These are phyloP conservation scores for Canavalia ensiformis DNA, from an alignment of 306 rosid species.

Conservation along the genomic window DNA sequence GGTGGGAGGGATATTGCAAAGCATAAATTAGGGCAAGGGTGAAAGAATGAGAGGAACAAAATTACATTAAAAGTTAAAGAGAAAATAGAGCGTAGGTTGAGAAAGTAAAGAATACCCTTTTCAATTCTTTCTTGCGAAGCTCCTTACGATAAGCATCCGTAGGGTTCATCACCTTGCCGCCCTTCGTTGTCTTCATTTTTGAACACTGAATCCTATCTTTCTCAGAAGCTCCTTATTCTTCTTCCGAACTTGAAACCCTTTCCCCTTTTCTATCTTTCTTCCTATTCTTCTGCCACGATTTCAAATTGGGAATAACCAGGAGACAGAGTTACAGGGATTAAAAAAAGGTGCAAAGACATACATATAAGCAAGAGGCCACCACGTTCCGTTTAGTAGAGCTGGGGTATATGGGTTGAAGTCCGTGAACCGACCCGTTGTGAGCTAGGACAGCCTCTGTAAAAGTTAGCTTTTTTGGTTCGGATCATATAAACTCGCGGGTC, in stretches of 20 bases:
- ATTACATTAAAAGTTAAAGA: background rate
- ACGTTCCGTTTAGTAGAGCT: background rate
- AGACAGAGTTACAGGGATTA: background rate
- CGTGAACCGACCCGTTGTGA: too few relatives aligned
- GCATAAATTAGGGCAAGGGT: constrained; percentile 33
- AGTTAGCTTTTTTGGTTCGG: too few relatives aligned
- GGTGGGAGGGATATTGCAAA: background rate
- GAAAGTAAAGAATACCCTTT: constrained; percentile 65
- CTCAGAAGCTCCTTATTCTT: constrained; percentile 24
- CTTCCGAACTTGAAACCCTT: constrained; percentile 31
- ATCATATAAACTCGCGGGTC: too few relatives aligned
- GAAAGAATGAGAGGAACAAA: background rate
- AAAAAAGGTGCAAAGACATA: background rate
- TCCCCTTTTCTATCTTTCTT: background rate
- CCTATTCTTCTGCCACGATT: background rate
- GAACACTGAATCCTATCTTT: constrained; percentile 35
- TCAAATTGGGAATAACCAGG: constrained; percentile 28
- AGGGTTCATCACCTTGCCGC: constrained; percentile 98
- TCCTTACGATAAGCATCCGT: constrained; percentile 96
- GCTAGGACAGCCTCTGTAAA: too few relatives aligned
- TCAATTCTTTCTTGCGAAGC: constrained; percentile 95
- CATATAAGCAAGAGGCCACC: background rate
- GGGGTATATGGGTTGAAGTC: too few relatives aligned
- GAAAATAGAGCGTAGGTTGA: background rate
- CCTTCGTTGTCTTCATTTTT: constrained; percentile 93